phyloP scores from a whole-genome alignment of 345 rosid species.

The Trapa incisa region DNA sequence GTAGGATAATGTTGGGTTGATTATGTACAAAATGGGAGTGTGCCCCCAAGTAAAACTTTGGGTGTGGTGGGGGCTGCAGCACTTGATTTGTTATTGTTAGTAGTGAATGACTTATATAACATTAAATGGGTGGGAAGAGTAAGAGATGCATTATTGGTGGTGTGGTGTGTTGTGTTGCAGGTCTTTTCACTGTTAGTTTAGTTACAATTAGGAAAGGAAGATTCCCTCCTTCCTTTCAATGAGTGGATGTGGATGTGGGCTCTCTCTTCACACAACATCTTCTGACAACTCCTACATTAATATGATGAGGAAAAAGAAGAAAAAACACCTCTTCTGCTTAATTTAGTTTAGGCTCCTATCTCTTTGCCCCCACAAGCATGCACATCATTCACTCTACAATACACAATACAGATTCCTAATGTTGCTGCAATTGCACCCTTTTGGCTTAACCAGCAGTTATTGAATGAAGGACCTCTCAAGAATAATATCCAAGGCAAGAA shows the following conservation, averaged over 20 bases:
- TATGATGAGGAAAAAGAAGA: background rate
- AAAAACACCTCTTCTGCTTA: constrained; percentile 5
- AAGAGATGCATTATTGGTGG: constrained; percentile 30
- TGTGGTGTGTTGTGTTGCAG: constrained; percentile 6
- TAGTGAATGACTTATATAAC: background rate
- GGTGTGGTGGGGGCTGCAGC: too few relatives aligned
- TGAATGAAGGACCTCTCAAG: too few relatives aligned
- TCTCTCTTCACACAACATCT: constrained; percentile 11
- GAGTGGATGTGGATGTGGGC: constrained; percentile 23
- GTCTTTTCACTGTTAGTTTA: constrained; percentile 12
- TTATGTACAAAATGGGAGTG: too few relatives aligned
- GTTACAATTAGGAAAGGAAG: constrained; percentile 13
- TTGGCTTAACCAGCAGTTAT: too few relatives aligned
- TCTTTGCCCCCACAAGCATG: background rate
- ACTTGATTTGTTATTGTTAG: too few relatives aligned
- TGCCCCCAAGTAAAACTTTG: too few relatives aligned
- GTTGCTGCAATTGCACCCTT: too few relatives aligned
- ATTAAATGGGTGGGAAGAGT: too few relatives aligned
- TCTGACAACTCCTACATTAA: constrained; percentile 4
- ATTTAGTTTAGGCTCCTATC: background rate
- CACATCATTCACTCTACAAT: background rate
- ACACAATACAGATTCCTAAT: too few relatives aligned
- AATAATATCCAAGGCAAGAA: too few relatives aligned
- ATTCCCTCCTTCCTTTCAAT: constrained; percentile 13
- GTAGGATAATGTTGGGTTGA: too few relatives aligned